phyloP scores from a whole-genome alignment of 192 early-diverging fungal genomes.

The Chytriomyces hyalinus region DNA sequence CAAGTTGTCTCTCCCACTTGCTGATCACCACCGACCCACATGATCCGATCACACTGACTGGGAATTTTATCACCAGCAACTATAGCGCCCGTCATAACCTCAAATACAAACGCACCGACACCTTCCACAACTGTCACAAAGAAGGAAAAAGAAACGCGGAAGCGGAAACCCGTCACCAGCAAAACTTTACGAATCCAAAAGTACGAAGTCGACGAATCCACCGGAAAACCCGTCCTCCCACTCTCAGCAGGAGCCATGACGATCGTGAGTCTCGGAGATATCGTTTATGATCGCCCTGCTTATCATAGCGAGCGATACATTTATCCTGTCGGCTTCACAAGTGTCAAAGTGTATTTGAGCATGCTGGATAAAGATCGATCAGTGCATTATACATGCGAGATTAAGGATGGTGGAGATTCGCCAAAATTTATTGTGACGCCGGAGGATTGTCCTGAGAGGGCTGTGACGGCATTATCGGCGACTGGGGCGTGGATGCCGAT shows the following conservation, averaged over 20 bases:
- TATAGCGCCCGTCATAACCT: background rate
- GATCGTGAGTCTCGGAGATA: slow-evolving; percentile 70
- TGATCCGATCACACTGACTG: too few relatives aligned
- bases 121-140: background rate
- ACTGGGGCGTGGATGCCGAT: slow-evolving; percentile 91
- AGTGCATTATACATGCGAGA: slow-evolving; percentile 69
- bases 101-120: too few relatives aligned
- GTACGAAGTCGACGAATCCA: slow-evolving; percentile 51
- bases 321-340: slow-evolving; percentile 87
- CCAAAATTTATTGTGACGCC: slow-evolving; percentile 83
- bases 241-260: slow-evolving; percentile 80
- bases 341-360: slow-evolving; percentile 65
- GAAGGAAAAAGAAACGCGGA: slow-evolving; percentile 13
- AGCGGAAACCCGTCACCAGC: slow-evolving; percentile 16
- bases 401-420: slow-evolving; percentile 77
- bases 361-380: slow-evolving; percentile 65
- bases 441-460: slow-evolving; percentile 75
- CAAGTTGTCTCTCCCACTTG: too few relatives aligned
- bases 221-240: slow-evolving; percentile 76
- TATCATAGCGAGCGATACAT: slow-evolving; percentile 93
- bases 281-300: slow-evolving; percentile 73
- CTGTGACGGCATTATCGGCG: slow-evolving; percentile 76
- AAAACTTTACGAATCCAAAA: slow-evolving; percentile 28
- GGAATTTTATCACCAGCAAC: background rate
- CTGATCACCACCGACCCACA: too few relatives aligned